Base-by-base conservation (phyloP, 345 rosid genomes). In the Durio zibethinus region DNA sequence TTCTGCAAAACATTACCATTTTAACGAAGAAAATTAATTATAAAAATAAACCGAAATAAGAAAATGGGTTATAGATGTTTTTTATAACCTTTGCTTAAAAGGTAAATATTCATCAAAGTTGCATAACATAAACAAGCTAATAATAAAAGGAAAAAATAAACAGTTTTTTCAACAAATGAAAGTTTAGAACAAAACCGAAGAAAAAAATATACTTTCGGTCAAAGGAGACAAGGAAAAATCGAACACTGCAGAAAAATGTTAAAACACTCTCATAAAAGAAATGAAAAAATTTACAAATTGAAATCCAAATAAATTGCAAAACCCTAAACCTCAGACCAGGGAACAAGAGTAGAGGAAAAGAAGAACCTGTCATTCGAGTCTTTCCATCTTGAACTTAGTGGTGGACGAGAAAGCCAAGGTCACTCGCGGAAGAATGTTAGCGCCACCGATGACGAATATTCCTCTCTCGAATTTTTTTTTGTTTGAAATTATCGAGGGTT, bases 281-380 rank as follows among this genome's bases (percentile, higher is more conserved):
- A 16, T n/a, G 45, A 54, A 60, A 14, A 40, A 18, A 6, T 9
- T 50, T 50, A 10, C 33, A 35, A 23, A 68, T 68, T 43, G 36
- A 43, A 43, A 68, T 43, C 3, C n/a, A 68, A 53, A 52, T 54
- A 54, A 40, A 42, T 33, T 10, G 59, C 47, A 77, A 81, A 77
- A 78, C 75, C 70, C 67, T 38, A 75, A 50, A 66, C 54, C 75
- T 61, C 36, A 60, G 2, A 81, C 29, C 76, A 68, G 45, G 35
- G 33, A 43, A 18, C 16, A 23, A n/a, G 54, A 72, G 50, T 23
- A 57, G 50, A 21, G 70, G 16, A 47, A 61, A 77, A 47, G 60
- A 56, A 0, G 27, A 50, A 79, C 81, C 77, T 65, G n/a, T 11
- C 35, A 16, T 63, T 27, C 31, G 63, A 53, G 38, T 69, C 57